Percentiles rank a stretch among this genome's conserved stretches.
Evolutionary conservation across 129 eudicot species (phyloP).

Genomic region (Scalesia atractyloides): DNA sequence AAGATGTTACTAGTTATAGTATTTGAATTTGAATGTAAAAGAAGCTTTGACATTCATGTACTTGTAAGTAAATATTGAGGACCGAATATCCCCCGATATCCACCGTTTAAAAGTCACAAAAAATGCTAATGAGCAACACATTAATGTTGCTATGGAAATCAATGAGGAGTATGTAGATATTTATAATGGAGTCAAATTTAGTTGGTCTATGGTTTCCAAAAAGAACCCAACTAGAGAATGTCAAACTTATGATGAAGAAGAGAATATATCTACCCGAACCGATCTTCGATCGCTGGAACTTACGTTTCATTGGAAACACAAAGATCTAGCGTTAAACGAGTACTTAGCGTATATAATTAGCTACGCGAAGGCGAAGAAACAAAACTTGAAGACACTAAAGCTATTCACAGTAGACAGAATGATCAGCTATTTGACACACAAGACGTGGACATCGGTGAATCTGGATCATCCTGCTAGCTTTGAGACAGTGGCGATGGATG

Average conservation of each 20-base stretch:
- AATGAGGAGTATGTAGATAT: constrained; percentile 38
- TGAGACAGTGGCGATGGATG: constrained; percentile 53
- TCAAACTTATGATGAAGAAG: neutral
- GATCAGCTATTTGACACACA: constrained; percentile 9
- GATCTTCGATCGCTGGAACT: constrained; percentile 35
- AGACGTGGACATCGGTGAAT: constrained; percentile 48
- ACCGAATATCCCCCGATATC: constrained; percentile 38
- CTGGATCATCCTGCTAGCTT: constrained; percentile 49
- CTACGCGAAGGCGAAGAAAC: constrained; percentile 38
- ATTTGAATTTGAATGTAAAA: no score
- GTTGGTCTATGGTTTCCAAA: constrained; percentile 42
- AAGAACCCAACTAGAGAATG: constrained; percentile 26
- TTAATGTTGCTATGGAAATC: constrained; percentile 41
- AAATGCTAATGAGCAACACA: constrained; percentile 36
- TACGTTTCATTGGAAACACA: constrained; percentile 36
- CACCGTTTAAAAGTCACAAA: constrained; percentile 49
- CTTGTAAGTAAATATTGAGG: no score
- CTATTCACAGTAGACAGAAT: constrained; percentile 42
- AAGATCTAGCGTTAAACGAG: constrained; percentile 39
- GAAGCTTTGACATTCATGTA: no score
- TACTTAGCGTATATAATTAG: constrained; percentile 48
- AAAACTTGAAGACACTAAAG: constrained; percentile 39
- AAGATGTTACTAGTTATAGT: no score
- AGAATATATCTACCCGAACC: neutral
- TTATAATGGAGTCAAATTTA: constrained; percentile 22